Percentiles rank a stretch among this genome's conserved stretches.
These are phyloP conservation scores for Tulasnella sp. DNA, from an alignment of 768 basidiomycete species.

Conservation along the genomic window DNA sequence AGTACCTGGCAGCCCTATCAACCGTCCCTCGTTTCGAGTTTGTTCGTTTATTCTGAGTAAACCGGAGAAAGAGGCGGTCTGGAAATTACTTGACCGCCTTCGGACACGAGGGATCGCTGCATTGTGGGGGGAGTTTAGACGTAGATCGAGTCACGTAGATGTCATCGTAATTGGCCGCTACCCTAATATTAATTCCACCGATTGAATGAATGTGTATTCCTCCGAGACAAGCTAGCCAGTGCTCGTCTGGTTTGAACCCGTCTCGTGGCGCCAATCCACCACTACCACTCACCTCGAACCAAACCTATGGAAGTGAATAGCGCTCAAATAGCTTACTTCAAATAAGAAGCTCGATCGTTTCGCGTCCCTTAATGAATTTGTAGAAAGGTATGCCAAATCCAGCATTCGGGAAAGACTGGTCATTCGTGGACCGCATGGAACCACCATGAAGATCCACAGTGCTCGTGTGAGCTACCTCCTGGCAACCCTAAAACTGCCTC, in stretches of 20 bases:
- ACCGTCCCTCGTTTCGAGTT: constrained; percentile 55
- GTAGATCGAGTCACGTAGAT: neutral
- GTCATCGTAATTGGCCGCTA: neutral
- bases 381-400: too few relatives aligned
- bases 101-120: neutral
- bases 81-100: neutral
- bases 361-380: too few relatives aligned
- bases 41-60: constrained; percentile 53
- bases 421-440: too few relatives aligned
- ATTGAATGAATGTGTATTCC: neutral
- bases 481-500: too few relatives aligned
- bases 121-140: neutral
- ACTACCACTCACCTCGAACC: neutral
- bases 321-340: neutral
- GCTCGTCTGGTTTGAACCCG: neutral
- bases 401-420: too few relatives aligned
- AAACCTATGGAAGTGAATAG: neutral
- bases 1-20: neutral
- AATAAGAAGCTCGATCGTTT: too few relatives aligned
- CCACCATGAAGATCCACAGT: too few relatives aligned
- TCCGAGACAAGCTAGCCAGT: neutral
- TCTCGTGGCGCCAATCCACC: neutral
- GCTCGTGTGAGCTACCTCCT: too few relatives aligned
- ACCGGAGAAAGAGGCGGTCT: constrained; percentile 44
- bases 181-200: neutral